These are phyloP conservation scores for Plasmodium knowlesi DNA, from an alignment of 169 alveolate genomes.

Conservation along the genomic window DNA sequence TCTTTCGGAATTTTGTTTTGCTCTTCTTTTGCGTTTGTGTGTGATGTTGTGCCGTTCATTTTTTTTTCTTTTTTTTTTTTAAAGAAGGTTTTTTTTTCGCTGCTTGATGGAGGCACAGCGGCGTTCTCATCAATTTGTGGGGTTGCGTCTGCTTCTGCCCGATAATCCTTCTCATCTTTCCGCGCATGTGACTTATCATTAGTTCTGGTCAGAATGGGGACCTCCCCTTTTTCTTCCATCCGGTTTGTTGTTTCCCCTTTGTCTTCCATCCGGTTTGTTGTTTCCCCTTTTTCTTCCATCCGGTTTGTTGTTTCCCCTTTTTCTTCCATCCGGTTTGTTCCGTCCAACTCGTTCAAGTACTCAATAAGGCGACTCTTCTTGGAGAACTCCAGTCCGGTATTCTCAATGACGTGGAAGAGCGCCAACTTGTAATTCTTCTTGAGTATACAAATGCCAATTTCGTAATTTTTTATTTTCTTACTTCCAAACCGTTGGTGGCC, in stretches of 20 bases:
- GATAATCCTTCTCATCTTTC: constrained; percentile 52
- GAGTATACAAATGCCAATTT: constrained; percentile 90
- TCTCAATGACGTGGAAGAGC: constrained; percentile 78
- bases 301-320: not conserved
- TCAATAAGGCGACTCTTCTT: constrained; percentile 20
- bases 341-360: constrained; percentile 30
- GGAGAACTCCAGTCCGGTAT: constrained; percentile 68
- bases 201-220: not conserved
- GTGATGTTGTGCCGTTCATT: constrained; percentile 12
- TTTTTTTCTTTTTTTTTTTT: not conserved
- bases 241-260: no score
- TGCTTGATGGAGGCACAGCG: not conserved
- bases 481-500: constrained; percentile 96
- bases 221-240: not conserved
- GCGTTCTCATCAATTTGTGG: not conserved
- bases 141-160: not conserved
- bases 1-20: constrained; percentile 12
- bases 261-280: no score
- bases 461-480: constrained; percentile 89
- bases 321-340: not conserved
- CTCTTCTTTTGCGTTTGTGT: not conserved
- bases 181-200: constrained; percentile 5
- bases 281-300: not conserved
- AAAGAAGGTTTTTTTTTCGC: constrained; percentile 5
- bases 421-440: constrained; percentile 86